Evolutionary conservation across 352 stramenopile species (phyloP).

Genomic region (Nothophytophthora sp.): DNA sequence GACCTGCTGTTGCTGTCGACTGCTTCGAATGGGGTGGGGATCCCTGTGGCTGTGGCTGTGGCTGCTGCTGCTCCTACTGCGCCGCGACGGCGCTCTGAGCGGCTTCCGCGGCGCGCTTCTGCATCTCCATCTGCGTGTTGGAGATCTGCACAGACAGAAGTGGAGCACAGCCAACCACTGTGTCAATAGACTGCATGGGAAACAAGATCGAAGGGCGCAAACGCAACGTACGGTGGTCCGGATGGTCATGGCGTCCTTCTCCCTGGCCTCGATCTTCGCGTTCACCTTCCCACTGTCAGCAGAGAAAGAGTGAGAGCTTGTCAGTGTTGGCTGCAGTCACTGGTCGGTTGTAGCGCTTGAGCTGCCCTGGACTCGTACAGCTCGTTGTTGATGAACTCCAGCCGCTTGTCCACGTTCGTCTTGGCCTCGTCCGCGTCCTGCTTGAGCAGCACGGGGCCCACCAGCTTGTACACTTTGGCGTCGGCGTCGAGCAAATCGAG

Average conservation of each 20-base stretch:
- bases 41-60: no score
- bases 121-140: slow-evolving; percentile 89
- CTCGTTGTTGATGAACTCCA: slow-evolving; percentile 97
- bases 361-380: slow-evolving; percentile 73
- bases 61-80: slow-evolving; percentile 21
- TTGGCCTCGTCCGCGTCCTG: slow-evolving; percentile 94
- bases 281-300: slow-evolving; percentile 79
- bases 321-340: background rate
- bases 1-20: no score
- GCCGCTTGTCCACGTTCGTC: slow-evolving; percentile 93
- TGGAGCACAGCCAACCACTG: slow-evolving; percentile 8
- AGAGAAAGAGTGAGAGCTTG: background rate
- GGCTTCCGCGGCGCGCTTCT: slow-evolving; percentile 81
- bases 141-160: slow-evolving; percentile 80
- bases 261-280: slow-evolving; percentile 86
- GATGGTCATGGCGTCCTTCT: slow-evolving; percentile 90
- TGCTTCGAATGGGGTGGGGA: no score
- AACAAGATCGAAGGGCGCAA: background rate
- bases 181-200: no score
- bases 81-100: slow-evolving; percentile 57
- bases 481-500: slow-evolving; percentile 87
- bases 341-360: background rate
- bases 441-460: slow-evolving; percentile 95
- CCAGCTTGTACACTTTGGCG: slow-evolving; percentile 94
- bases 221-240: slow-evolving; percentile 65